Percentiles rank a stretch among this genome's conserved stretches.
These are phyloP conservation scores for Ophryocystis elektroscirrha DNA, from an alignment of 169 alveolate species.

Conservation along the genomic window DNA sequence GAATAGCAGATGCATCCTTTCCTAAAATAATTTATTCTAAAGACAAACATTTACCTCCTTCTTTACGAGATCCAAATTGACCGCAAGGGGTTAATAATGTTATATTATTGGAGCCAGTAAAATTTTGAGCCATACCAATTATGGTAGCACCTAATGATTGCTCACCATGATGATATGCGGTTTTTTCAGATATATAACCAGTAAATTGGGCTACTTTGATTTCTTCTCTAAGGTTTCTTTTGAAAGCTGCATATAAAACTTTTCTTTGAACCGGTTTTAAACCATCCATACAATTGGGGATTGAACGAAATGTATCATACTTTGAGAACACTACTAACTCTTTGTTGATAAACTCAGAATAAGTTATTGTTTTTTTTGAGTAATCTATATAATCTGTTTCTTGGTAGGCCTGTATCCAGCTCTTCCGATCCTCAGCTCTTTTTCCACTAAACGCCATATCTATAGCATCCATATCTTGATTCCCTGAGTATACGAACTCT, in stretches of 20 bases:
- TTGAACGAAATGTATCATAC: constrained; percentile 86
- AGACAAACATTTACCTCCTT: no score
- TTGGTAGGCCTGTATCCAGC: constrained; percentile 48
- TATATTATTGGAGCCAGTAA: constrained; percentile 79
- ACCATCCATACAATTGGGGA: constrained; percentile 92
- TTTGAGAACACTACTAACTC: constrained; percentile 89
- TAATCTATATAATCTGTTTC: constrained; percentile 34
- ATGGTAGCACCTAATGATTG: constrained; percentile 76
- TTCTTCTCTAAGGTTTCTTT: constrained; percentile 74
- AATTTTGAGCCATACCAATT: constrained; percentile 95
- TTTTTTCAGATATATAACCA: constrained; percentile 86
- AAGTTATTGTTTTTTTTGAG: constrained; percentile 22
- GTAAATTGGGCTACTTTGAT: constrained; percentile 75
- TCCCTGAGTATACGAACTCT: constrained; percentile 51
- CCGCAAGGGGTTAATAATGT: constrained; percentile 69
- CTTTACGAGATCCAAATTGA: constrained; percentile 93
- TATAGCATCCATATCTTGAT: constrained; percentile 73
- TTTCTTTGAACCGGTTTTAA: constrained; percentile 97
- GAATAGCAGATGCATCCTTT: constrained; percentile 82
- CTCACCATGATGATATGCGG: constrained; percentile 99
- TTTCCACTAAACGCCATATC: constrained; percentile 94
- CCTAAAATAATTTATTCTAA: no score
- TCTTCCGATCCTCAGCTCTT: constrained; percentile 87
- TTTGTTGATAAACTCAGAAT: constrained; percentile 84
- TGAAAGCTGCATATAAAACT: constrained; percentile 82